A percentile compares a stretch with the other conserved stretches of the same genome.
These are phyloP conservation scores for Xylariaceae sp. DNA, from an alignment of 2,329 filamentous ascomycete genomes.

Conservation along the genomic window DNA sequence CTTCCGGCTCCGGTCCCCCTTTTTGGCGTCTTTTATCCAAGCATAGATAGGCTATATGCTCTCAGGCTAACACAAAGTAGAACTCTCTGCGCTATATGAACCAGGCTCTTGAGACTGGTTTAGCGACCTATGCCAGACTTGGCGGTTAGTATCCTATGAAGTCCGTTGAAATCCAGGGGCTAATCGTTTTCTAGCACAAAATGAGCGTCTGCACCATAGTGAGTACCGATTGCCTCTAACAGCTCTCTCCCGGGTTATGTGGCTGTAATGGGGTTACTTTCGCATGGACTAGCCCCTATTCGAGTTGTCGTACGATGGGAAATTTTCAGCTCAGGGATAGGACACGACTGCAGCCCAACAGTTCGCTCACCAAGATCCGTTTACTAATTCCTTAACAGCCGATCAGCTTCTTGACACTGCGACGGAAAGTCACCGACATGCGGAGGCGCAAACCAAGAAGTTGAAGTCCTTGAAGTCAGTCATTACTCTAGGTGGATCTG, in stretches of 20 bases:
- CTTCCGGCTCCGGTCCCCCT: not conserved
- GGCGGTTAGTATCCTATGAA: conserved; percentile 35
- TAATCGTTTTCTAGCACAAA: conserved; percentile 49
- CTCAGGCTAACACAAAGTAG: not conserved
- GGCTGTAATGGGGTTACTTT: not conserved
- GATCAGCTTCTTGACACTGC: conserved; percentile 76
- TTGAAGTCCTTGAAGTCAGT: conserved; percentile 42
- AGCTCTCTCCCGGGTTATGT: not conserved
- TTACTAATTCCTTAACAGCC: conserved; percentile 29
- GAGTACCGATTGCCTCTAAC: not conserved
- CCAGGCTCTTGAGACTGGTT: conserved; percentile 65
- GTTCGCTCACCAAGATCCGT: not conserved
- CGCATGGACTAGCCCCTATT: not conserved
- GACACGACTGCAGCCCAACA: not conserved
- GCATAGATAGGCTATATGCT: not conserved
- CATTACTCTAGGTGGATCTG: not conserved
- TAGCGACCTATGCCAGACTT: conserved; percentile 66
- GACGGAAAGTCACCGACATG: conserved; percentile 68
- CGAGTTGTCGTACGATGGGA: not conserved
- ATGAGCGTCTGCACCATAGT: conserved; percentile 71
- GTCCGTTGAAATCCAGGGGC: not conserved
- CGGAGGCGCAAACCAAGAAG: conserved; percentile 75
- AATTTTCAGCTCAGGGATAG: not conserved
- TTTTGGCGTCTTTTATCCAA: not conserved
- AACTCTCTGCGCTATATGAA: conserved; percentile 65